Evolutionary conservation across 192 early-diverging fungal genomes (phyloP), one percentile per base, ranked within the genome.

Genomic region (Coemansia sp.): DNA sequence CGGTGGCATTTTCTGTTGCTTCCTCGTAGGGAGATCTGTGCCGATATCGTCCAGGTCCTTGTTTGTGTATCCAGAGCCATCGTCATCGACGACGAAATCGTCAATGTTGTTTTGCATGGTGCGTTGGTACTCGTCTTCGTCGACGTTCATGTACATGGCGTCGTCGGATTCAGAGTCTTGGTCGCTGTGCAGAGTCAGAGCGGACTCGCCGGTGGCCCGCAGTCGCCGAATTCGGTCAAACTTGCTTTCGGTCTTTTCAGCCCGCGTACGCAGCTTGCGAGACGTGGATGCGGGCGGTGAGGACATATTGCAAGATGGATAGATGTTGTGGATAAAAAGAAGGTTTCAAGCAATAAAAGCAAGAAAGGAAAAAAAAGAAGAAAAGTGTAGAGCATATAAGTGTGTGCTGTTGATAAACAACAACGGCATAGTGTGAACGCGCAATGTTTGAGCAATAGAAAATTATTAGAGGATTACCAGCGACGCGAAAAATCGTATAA

Each of bases 1-100:
- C 10, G 28, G 46, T 22, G 42, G 47, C 0, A 38, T 23, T 22
- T 46, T 52, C n/a, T 46, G 38, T 19, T 42, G 44, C 9, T 30
- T 34, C 22, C 17, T 2, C 27, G 24, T 23, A 14, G 28, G 2
- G 35, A 25, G 4, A 11, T 49, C 40, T n/a, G 48, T 44, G 13
- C 53, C 68, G 22, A 71, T 68, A 23, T 68, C 76, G 33, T 72
- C 68, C 2, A 10, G 5, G 11, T 60, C 46, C 11, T 35, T 39
- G 33, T 76, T 66, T 2, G 46, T 51, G 45, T 68, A 72, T 2
- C 64, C 68, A n/a, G 54, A 40, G 9, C 64, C 66, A 23, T 72
- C 65, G 39, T 78, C 76, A 47, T 78, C 62, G 20, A 72, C 65
- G 7, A 78, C 65, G 49, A 78, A 78, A 43, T 69, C 69, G 43